These are phyloP conservation scores for Thelephora terrestris DNA, from an alignment of 1,284 basidiomycete genomes.

Conservation along the genomic window DNA sequence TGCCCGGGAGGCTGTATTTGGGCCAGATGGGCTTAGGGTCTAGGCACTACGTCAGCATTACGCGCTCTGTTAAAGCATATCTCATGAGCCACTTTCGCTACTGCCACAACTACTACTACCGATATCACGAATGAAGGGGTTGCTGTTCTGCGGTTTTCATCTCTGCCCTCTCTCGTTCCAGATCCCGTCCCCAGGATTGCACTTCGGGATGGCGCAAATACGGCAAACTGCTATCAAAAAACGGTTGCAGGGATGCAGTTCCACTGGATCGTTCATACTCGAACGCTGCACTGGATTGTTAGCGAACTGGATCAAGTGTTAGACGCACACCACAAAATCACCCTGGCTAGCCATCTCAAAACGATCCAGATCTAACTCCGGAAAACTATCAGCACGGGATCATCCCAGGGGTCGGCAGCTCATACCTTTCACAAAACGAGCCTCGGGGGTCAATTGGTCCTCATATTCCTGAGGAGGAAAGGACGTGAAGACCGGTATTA, in stretches of 20 bases:
- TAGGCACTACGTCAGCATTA: too few species aligned
- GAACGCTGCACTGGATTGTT: conserved; percentile 33
- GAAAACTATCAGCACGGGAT: not conserved
- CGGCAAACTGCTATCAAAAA: conserved; percentile 70
- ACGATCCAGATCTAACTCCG: conserved; percentile 68
- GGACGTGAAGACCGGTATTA: not conserved
- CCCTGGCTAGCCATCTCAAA: conserved; percentile 89
- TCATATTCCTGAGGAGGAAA: conserved; percentile 73
- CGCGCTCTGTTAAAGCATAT: too few species aligned
- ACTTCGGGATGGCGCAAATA: conserved; percentile 70
- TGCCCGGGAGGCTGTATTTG: too few species aligned
- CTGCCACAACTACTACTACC: not conserved
- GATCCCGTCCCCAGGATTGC: conserved; percentile 59
- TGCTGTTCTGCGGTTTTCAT: conserved; percentile 19
- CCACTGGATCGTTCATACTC: conserved; percentile 59
- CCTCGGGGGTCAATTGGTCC: conserved; percentile 70
- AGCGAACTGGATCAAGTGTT: not conserved
- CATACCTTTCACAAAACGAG: conserved; percentile 85
- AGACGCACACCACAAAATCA: conserved; percentile 15
- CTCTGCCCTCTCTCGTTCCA: conserved; percentile 37
- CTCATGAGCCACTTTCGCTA: too few species aligned
- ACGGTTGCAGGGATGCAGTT: conserved; percentile 45
- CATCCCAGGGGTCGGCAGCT: conserved; percentile 1
- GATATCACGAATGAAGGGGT: not conserved
- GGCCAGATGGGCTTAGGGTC: too few species aligned